These are phyloP conservation scores for Cryptococcus jaspeensis DNA, from an alignment of 1,284 basidiomycete genomes.

Conservation along the genomic window DNA sequence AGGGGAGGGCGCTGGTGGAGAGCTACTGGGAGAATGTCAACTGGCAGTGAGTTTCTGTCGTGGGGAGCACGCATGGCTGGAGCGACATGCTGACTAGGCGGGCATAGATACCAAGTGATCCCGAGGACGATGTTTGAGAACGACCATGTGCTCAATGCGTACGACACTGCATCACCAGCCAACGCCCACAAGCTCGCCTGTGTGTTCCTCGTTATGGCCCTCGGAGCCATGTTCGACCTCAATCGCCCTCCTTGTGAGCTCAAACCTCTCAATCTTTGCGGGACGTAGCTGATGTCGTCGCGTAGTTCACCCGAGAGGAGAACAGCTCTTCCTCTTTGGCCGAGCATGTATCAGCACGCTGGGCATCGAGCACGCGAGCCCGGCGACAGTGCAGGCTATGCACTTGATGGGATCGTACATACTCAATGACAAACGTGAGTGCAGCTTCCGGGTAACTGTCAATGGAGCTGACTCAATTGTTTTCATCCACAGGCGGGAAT, in stretches of 20 bases:
- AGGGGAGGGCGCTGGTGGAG: conserved; percentile 35
- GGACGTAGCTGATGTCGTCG: neutral
- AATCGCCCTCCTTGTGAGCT: conserved; percentile 41
- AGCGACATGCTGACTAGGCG: neutral
- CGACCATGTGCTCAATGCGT: conserved; percentile 46
- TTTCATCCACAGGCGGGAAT: conserved; percentile 26
- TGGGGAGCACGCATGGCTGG: no score
- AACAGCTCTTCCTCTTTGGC: conserved; percentile 43
- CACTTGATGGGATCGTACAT: conserved; percentile 47
- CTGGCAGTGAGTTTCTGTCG: conserved; percentile 43
- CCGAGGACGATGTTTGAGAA: conserved; percentile 41
- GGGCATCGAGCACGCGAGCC: conserved; percentile 42
- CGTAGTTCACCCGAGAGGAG: conserved; percentile 37
- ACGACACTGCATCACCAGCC: conserved; percentile 29
- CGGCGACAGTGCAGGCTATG: conserved; percentile 48
- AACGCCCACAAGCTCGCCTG: conserved; percentile 50
- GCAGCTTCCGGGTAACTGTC: neutral
- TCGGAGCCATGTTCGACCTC: conserved; percentile 50
- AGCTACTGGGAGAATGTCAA: conserved; percentile 51
- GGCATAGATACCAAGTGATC: conserved; percentile 40
- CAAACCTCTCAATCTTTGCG: no score
- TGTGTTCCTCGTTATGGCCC: conserved; percentile 49
- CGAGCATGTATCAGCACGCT: conserved; percentile 41
- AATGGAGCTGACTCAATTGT: conserved; percentile 1
- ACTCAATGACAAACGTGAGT: conserved; percentile 45